Evolutionary conservation across 768 basidiomycete species (phyloP).

Genomic region (Amanita phalloides): DNA sequence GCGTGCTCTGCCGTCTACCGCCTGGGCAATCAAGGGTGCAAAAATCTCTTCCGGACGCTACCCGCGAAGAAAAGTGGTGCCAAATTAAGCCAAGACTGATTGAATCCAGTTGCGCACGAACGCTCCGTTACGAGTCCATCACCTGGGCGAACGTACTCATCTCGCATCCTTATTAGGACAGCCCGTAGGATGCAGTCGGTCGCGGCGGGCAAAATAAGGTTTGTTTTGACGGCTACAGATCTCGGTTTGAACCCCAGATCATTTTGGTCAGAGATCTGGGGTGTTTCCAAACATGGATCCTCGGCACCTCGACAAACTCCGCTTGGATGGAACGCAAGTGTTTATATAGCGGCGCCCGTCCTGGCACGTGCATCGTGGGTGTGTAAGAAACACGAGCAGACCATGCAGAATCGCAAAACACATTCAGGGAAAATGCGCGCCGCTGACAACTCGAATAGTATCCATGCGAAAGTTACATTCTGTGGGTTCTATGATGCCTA

Average conservation of each 20-base stretch:
- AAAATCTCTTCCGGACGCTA: neutral
- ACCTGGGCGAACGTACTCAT: neutral
- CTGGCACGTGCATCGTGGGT: neutral
- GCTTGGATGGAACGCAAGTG: neutral
- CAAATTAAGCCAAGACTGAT: neutral
- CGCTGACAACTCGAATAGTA: neutral
- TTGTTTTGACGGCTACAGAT: neutral
- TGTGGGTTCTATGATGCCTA: neutral
- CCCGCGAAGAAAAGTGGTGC: neutral
- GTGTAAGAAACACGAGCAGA: neutral
- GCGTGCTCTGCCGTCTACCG: neutral
- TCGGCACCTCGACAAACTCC: too few relatives aligned
- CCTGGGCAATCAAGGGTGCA: neutral
- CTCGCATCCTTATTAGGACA: neutral
- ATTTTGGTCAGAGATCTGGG: neutral
- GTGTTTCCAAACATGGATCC: neutral
- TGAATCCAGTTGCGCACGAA: neutral
- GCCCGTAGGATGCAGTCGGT: neutral
- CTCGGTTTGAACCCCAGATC: neutral
- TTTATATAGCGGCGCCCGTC: neutral
- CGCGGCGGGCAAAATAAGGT: neutral
- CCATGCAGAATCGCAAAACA: neutral
- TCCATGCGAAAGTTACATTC: neutral
- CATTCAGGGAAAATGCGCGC: neutral
- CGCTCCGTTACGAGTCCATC: neutral